A percentile compares a stretch with the other conserved stretches of the same genome.
Evolutionary conservation across 2,329 filamentous ascomycete genomes (phyloP).

Genomic region (Grosmannia huntii): DNA sequence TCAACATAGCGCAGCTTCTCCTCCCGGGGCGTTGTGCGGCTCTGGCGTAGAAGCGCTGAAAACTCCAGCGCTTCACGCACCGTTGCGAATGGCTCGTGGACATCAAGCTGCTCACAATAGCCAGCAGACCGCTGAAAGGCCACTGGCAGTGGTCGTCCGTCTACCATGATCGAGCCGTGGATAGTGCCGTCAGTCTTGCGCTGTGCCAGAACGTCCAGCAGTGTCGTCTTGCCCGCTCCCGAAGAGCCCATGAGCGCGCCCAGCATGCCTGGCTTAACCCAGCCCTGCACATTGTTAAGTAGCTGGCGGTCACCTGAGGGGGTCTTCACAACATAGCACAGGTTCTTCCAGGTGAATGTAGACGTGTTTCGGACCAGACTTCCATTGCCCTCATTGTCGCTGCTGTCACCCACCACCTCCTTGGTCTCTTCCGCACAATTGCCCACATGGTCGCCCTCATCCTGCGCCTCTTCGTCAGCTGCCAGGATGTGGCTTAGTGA

Average conservation of each 20-base stretch:
- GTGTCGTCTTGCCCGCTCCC: slow-evolving; percentile 75
- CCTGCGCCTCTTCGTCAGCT: background rate
- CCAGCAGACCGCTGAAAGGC: slow-evolving; percentile 71
- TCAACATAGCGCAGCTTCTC: slow-evolving; percentile 69
- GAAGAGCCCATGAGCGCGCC: slow-evolving; percentile 73
- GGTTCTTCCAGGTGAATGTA: slow-evolving; percentile 62
- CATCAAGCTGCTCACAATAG: slow-evolving; percentile 70
- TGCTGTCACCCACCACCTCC: background rate
- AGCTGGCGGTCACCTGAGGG: slow-evolving; percentile 51
- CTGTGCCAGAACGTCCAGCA: slow-evolving; percentile 71
- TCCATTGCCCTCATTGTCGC: background rate
- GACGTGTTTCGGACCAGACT: slow-evolving; percentile 49
- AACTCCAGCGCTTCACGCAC: slow-evolving; percentile 67
- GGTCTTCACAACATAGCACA: slow-evolving; percentile 56
- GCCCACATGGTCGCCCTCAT: background rate
- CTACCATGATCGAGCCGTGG: slow-evolving; percentile 60
- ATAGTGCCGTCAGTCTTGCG: slow-evolving; percentile 69
- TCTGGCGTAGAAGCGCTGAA: slow-evolving; percentile 60
- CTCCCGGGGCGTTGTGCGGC: slow-evolving; percentile 44
- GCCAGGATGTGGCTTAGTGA: background rate
- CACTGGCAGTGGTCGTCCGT: slow-evolving; percentile 57
- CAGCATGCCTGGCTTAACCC: slow-evolving; percentile 68
- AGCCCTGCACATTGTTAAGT: slow-evolving; percentile 69
- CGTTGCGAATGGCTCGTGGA: slow-evolving; percentile 60
- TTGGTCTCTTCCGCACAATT: background rate